Base-by-base conservation (phyloP, 805 yeast species). In the Yarrowia deformans region DNA sequence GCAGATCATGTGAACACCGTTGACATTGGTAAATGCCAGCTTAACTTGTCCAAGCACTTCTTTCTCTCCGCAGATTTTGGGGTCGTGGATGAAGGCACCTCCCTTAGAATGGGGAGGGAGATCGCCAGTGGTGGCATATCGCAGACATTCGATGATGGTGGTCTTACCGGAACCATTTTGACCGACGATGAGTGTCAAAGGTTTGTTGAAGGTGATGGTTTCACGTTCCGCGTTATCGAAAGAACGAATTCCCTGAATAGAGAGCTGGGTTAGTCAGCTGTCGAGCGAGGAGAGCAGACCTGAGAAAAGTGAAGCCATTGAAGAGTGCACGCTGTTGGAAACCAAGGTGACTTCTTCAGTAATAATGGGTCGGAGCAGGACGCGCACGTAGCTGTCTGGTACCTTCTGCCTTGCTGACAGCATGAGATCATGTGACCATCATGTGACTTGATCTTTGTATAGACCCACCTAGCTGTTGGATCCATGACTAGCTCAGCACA, bases 101-200 rank as follows among this genome's bases (percentile, higher is more conserved):
- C 97, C 97, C 76, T 91, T 93, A 54, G 93, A 88, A 75, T 94
- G 93, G 0, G 99, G 99, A 1, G 99, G 99, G 70, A 93, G 81
- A 75, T 90, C 95, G 10, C 98, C 98, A 0, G 99, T 94, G 12
- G 99, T 92, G 23, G 96, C 94, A 78, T 93, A 95, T 76, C 93
- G 86, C 70, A 95, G 82, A 77, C 98, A 93, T 78, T 95, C 99
- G 71, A 95, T 96, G 69, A 95, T 88, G 0, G 98, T 93, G 0
- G 98, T 95, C 77, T 95, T 94, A 12, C 99, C 99, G 37, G 97
- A 90, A 40, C 99, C 98, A 79, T 95, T 95, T 66, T 90, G 90
- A 0, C 99, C 99, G 37, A 97, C 97, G 68, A 95, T 94, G 60
- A 95, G 82, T 0, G 99, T 95, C 75, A 95, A 80, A 0, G 99